These are phyloP conservation scores for Aspergillus olivimuriae DNA, from an alignment of 495 filamentous ascomycete species.

Conservation along the genomic window DNA sequence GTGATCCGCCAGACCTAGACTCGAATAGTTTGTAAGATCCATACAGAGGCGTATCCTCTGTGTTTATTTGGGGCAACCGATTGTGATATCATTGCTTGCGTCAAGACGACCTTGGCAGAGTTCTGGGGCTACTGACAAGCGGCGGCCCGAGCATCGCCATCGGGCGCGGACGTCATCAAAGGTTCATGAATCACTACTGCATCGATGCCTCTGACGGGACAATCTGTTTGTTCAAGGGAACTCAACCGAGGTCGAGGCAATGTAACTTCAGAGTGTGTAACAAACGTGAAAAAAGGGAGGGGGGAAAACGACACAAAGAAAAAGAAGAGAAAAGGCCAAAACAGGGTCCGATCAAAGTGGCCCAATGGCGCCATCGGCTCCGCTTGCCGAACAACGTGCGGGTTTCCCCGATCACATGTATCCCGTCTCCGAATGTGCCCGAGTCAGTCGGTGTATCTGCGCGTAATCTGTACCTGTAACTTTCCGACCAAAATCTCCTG, in stretches of 20 bases:
- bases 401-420: slow-evolving; percentile 13
- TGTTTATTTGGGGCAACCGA: no score
- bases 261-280: no score
- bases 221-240: slow-evolving; percentile 2
- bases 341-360: not conserved
- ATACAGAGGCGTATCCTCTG: no score
- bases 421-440: slow-evolving; percentile 9
- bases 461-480: no score
- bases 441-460: not conserved
- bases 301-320: not conserved
- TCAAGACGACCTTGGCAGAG: slow-evolving; percentile 5
- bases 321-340: not conserved
- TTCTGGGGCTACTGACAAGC: slow-evolving; percentile 2
- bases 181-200: not conserved
- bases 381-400: slow-evolving; percentile 6
- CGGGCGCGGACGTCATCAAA: not conserved
- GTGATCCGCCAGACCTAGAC: no score
- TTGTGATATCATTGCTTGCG: slow-evolving; percentile 14
- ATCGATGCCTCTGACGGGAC: no score
- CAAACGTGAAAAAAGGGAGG: not conserved
- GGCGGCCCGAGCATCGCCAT: slow-evolving; percentile 6
- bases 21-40: not conserved
- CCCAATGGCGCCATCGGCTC: no score
- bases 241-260: no score
- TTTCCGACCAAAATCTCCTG: no score